Conservation (phyloP, 1,139 yeast species). For the Kodamaea arcana region DNA sequence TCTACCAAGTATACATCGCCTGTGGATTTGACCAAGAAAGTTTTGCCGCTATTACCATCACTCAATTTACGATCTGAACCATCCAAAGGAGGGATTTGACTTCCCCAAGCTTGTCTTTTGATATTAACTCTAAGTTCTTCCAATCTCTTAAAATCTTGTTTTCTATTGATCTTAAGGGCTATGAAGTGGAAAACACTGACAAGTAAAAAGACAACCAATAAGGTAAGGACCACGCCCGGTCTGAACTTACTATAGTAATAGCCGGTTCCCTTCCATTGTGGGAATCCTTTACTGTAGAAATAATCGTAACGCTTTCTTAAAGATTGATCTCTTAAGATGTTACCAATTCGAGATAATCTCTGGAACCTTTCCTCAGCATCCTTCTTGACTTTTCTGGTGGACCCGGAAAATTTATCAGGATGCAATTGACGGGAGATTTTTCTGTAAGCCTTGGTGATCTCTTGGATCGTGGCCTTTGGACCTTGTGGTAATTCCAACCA, state of each 20-base stretch:
- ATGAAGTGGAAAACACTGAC: conserved; percentile 58
- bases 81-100: conserved; percentile 43
- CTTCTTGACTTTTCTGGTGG: conserved; percentile 38
- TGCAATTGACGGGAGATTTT: conserved; percentile 68
- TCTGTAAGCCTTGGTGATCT: conserved; percentile 73
- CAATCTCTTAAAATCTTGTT: conserved; percentile 61
- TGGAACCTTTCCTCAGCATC: conserved; percentile 61
- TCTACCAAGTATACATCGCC: conserved; percentile 69
- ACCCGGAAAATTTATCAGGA: conserved; percentile 68
- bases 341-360: conserved; percentile 68
- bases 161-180: conserved; percentile 50
- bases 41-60: conserved; percentile 44
- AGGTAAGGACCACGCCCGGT: conserved; percentile 56
- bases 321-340: conserved; percentile 60
- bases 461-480: conserved; percentile 52
- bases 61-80: conserved; percentile 41
- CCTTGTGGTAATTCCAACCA: conserved; percentile 54
- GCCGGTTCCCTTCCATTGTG: conserved; percentile 61
- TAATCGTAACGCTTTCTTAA: conserved; percentile 78
- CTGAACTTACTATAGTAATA: conserved; percentile 53
- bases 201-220: conserved; percentile 45
- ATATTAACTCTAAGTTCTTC: conserved; percentile 47
- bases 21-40: conserved; percentile 60
- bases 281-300: conserved; percentile 82
- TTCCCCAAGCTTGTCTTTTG: conserved; percentile 59